Base-by-base conservation (phyloP, 2,329 filamentous ascomycete genomes). In the Arthrobotrys pseudoclavata region DNA sequence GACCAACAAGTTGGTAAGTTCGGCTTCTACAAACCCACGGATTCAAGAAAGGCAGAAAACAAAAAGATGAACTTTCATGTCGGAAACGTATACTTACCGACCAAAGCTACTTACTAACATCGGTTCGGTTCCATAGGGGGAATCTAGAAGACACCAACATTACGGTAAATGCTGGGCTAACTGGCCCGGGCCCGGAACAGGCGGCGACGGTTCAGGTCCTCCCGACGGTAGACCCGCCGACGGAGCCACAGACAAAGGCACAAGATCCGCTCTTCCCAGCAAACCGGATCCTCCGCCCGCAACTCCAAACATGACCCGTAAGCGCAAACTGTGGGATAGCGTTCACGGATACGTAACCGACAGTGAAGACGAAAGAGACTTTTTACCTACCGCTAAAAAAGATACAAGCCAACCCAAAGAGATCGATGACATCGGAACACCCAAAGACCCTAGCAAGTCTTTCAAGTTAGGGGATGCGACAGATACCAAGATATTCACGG, bases 1-100 rank as follows among this genome's bases (percentile, higher is more conserved):
- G 20, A 76, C 64, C 12, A 47, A 10, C 9, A 64, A 15, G 10
- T 40, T 76, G 5, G 71, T 76, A 69, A 48, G 63, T 50, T 45
- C 6, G 20, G 37, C 1, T 9, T 13, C 34, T 12, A 45, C n/a
- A n/a, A 18, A 6, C 4, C 4, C 6, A 20, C 37, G 13, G 15
- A 42, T 12, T 1, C 2, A n/a, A 3, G 15, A 12, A n/a, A n/a
- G 37, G 37, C 7, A n/a, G n/a, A n/a, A n/a, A n/a, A n/a, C n/a
- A n/a, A n/a, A n/a, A 42, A 6, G 1, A 34, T 9, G 31, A 34
- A 34, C 7, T 34, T 10, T 1, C 7, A 29, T 34, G 31, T 34
- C 7, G 1, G 7, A 5, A 1, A 34, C 12, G 12, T n/a, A 34
- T 10, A 9, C 31, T 34, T 18, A 20, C n/a, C 6, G 2, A 1